These are phyloP conservation scores for Diatrype stigma DNA, from an alignment of 2,329 filamentous ascomycete species.

Conservation along the genomic window DNA sequence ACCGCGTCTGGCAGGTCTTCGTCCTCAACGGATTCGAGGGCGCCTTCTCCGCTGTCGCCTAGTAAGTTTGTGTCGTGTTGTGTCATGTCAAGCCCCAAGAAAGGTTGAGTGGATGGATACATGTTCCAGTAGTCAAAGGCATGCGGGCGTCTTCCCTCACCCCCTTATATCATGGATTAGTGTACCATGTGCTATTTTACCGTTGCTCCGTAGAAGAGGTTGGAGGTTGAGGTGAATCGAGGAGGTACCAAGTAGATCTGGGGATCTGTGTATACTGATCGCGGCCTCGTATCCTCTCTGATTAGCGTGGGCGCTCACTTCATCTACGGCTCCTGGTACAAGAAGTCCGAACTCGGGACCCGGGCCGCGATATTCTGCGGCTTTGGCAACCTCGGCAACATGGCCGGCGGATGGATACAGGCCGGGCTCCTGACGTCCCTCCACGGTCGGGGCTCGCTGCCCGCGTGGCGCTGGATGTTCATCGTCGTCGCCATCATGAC, in stretches of 20 bases:
- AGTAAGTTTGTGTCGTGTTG: conserved; percentile 18
- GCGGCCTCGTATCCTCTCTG: not conserved
- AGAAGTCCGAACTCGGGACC: conserved; percentile 36
- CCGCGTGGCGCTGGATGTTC: conserved; percentile 40
- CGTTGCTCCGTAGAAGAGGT: too few relatives aligned
- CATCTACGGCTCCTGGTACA: conserved; percentile 41
- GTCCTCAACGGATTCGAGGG: conserved; percentile 40
- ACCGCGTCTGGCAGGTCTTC: conserved; percentile 39
- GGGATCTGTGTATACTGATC: not conserved
- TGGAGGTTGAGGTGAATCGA: too few relatives aligned
- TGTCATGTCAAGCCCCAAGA: too few relatives aligned
- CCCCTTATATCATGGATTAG: too few relatives aligned
- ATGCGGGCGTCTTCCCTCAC: too few relatives aligned
- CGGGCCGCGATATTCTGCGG: conserved; percentile 37
- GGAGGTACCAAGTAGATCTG: too few relatives aligned
- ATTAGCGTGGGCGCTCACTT: conserved; percentile 37
- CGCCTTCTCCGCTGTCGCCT: conserved; percentile 38
- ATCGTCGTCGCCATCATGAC: conserved; percentile 39
- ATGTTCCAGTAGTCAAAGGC: too few relatives aligned
- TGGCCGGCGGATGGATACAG: conserved; percentile 43
- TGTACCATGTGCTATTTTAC: too few relatives aligned
- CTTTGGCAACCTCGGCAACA: conserved; percentile 38
- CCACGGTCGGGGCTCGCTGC: conserved; percentile 27
- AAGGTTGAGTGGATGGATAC: too few relatives aligned
- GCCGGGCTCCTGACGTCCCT: conserved; percentile 34